Conservation (phyloP, 257 asterid species). For the Forsythia suspensa region DNA sequence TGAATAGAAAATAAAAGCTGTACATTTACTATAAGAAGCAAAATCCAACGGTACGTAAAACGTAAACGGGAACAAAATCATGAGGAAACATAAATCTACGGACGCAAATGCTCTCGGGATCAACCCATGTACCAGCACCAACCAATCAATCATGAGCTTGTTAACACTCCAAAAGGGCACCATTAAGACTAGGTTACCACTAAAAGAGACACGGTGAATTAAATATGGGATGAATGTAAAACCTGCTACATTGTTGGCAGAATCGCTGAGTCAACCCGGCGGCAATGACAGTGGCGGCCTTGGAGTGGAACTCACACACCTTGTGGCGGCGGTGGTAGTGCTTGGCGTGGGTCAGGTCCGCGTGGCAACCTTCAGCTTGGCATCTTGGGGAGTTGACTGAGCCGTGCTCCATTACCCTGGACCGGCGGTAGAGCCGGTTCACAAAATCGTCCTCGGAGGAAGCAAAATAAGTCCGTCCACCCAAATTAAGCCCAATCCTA, state of each 20-base stretch:
- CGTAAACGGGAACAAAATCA: constrained; percentile 28
- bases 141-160: constrained; percentile 40
- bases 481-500: constrained; percentile 79
- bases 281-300: constrained; percentile 86
- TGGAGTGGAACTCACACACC: constrained; percentile 97
- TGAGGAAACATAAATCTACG: constrained; percentile 38
- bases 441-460: constrained; percentile 92
- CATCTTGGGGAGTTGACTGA: constrained; percentile 72
- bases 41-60: constrained; percentile 37
- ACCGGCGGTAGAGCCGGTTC: constrained; percentile 93
- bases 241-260: constrained; percentile 99
- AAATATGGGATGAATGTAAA: background rate
- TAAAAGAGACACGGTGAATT: background rate
- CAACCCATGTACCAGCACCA: constrained; percentile 46
- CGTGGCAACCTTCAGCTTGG: constrained; percentile 94
- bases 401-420: constrained; percentile 74
- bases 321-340: constrained; percentile 99
- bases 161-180: constrained; percentile 23
- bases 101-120: constrained; percentile 85
- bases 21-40: constrained; percentile 43
- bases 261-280: constrained; percentile 96
- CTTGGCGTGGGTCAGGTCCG: constrained; percentile 84
- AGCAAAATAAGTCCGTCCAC: constrained; percentile 86
- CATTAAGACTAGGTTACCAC: background rate
- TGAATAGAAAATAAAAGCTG: constrained; percentile 21